Base-by-base conservation (phyloP, 495 filamentous ascomycete species). In the Filosporella fistucella region DNA sequence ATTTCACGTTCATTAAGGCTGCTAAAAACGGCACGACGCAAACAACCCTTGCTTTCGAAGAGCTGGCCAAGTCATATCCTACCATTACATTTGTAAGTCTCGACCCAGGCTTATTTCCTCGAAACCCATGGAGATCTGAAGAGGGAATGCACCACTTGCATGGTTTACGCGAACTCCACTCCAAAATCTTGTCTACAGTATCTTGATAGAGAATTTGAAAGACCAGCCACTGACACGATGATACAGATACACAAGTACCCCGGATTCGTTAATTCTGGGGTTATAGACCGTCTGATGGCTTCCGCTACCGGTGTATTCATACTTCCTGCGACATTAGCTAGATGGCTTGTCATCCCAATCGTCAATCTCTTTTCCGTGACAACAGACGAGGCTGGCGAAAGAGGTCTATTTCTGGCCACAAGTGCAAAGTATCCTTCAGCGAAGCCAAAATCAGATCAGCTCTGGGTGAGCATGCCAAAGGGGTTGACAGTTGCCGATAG, bases 221-320 rank as follows among this genome's bases (percentile, higher is more conserved):
- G n/a, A n/a, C n/a, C n/a, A n/a, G n/a, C n/a, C n/a, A n/a, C n/a
- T n/a, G n/a, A n/a, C n/a, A n/a, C n/a, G n/a, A n/a, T n/a, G n/a
- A n/a, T n/a, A n/a, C n/a, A n/a, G n/a, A n/a, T n/a, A n/a, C 41
- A 43, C 41, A 43, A 43, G 25, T 71, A 59, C 46, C 70, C 68
- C 2, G 68, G 70, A 1, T 50, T 67, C 5, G 68, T 71, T 0
- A 41, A 49, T 2, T 69, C 70, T 10, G 53, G 53, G 6, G 46
- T 50, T 6, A 11, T 56, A 7, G 49, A 17, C 12, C 30, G 42
- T 16, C 17, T 57, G 12, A 12, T 60, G 30, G 41, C 18, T 9
- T 45, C 47, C 11, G 43, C 38, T 0, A 52, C 18, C 16, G 57
- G 57, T 12, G 23, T 46, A 11, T 45, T 14, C 3, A 42, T 42